phyloP scores from a whole-genome alignment of 768 basidiomycete species.

The Boletellus sp. region DNA sequence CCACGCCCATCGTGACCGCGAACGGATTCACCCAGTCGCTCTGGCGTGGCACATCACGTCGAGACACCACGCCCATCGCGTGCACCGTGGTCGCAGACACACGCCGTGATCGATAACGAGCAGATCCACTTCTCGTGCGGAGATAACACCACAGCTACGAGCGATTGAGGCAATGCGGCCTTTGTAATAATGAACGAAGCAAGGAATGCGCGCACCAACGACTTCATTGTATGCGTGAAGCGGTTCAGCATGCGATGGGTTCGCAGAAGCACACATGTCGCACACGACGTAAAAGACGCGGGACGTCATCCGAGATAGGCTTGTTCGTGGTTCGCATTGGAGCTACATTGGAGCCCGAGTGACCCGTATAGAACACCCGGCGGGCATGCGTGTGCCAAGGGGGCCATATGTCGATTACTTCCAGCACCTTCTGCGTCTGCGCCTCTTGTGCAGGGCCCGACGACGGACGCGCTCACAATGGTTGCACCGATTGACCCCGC shows the following conservation, averaged over 20 bases:
- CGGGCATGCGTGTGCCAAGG: no score
- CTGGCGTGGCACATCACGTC: background rate
- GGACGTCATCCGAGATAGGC: background rate
- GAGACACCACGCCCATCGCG: no score
- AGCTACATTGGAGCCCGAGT: no score
- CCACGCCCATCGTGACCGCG: background rate
- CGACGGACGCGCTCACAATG: constrained; percentile 4
- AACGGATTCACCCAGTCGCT: background rate
- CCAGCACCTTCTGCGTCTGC: no score
- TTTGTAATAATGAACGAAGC: background rate
- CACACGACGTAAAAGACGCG: background rate
- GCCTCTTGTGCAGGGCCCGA: background rate
- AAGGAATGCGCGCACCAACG: constrained; percentile 1
- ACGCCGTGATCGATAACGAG: background rate
- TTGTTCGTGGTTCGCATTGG: no score
- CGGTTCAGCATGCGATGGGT: no score
- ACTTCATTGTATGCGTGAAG: no score
- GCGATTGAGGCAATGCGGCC: background rate
- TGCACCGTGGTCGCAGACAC: background rate
- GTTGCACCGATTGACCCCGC: no score
- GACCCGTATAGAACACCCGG: no score
- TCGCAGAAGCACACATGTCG: no score
- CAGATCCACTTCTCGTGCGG: constrained; percentile 14
- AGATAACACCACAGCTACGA: constrained; percentile 9
- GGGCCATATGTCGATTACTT: no score